Evolutionary conservation across 176 grass and related monocot genomes (phyloP).

Genomic region (Avena eriantha): DNA sequence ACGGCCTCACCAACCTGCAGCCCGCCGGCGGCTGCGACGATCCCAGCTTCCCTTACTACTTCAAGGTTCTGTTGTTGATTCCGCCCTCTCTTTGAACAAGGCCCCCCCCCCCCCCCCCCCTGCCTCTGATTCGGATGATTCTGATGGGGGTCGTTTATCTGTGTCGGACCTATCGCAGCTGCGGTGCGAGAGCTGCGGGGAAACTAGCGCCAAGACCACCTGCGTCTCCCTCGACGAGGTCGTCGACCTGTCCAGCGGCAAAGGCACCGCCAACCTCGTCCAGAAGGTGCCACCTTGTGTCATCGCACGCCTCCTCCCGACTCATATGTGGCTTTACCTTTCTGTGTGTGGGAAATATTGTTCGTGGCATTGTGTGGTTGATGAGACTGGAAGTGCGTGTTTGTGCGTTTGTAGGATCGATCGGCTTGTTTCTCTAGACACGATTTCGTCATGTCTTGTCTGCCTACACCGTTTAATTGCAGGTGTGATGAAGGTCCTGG

Average conservation of each 20-base stretch:
- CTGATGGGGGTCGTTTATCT: background rate
- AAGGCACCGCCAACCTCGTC: slow-evolving; percentile 66
- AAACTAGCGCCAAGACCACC: slow-evolving; percentile 75
- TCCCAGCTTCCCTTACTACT: slow-evolving; percentile 79
- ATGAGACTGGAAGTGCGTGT: background rate
- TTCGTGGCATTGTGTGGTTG: background rate
- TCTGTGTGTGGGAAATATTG: background rate
- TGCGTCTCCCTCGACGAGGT: slow-evolving; percentile 64
- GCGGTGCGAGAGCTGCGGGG: slow-evolving; percentile 83
- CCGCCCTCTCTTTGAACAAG: background rate
- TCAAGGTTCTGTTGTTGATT: slow-evolving; percentile 54
- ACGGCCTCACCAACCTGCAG: slow-evolving; percentile 78
- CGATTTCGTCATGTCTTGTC: background rate
- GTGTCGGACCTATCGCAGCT: slow-evolving; percentile 54
- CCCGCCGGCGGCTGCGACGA: slow-evolving; percentile 71
- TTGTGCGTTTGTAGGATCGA: background rate
- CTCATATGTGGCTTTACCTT: background rate
- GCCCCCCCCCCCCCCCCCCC: background rate
- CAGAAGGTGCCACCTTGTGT: slow-evolving; percentile 66
- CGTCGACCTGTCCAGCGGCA: slow-evolving; percentile 65
- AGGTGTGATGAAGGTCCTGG: background rate
- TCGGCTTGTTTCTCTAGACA: background rate
- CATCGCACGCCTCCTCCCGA: slow-evolving; percentile 11
- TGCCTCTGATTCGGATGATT: background rate
- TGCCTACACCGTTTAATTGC: background rate